Evolutionary conservation across 331 rosid species (phyloP), one percentile per base, ranked within the genome.

Genomic region (Arachis monticola): DNA sequence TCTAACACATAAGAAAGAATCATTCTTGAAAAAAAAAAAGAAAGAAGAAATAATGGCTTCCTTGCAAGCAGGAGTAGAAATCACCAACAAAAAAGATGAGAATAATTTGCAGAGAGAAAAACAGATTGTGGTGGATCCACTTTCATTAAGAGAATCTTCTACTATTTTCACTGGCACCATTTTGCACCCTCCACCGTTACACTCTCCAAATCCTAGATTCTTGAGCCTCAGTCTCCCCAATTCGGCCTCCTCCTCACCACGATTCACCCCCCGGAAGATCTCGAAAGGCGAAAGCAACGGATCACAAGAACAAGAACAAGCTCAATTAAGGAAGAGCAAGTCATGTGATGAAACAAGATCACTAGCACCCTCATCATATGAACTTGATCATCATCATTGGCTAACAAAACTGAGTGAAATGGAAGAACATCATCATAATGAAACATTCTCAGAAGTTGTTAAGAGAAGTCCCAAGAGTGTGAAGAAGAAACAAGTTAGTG

Each of bases 351-450:
- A 90, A 51, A 88, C 84, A 32, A 84, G 91, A 82, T 50, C 72
- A 1, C 13, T n/a, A 70, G 72, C 77, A 13, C 80, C 90, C 10
- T 77, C 87, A 0, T 77, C 87, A 0, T 87, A 88, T 6, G 99
- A 88, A 35, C 78, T 88, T 69, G 97, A 92, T 73, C 83, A 83
- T n/a, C 96, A 92, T 73, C 82, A 83, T n/a, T 88, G 91, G 96
- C 58, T 86, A 67, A 61, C 35, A 10, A 77, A 83, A 72, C 83
- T 86, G 12, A 81, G 69, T 48, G 62, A 74, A 13, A 13, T 51
- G 10, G 86, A 22, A 22, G 27, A 22, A 22, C 27, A 85, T 77
- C 35, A 61, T 47, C 86, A 79, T 8, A 73, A 72, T 22, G 12
- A 57, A 46, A 80, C 63, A 72, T n/a, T 67, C 64, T 45, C 51